Base-by-base conservation (phyloP, 768 basidiomycete genomes). In the Postia placenta region DNA sequence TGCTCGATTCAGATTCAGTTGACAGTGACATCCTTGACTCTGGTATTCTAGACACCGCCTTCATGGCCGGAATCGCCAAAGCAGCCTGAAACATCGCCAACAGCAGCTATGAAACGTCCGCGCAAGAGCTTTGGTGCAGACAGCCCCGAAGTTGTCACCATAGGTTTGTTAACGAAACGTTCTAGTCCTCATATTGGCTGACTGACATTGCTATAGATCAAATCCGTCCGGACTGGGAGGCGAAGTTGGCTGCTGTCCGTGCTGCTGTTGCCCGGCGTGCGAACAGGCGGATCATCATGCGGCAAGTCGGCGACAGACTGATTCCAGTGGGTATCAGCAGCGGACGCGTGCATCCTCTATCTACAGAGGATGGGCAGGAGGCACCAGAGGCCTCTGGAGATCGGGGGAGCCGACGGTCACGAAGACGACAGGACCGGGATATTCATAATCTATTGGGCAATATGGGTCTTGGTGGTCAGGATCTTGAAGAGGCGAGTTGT, bases 151-250 rank as follows among this genome's bases (percentile, higher is more conserved):
- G 93, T 97, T 24, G 93, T 96, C 41, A 90, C 92, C 24, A 91
- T 82, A 51, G 92, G 92, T 90, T 45, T 26, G 53, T 36, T 33
- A n/a, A n/a, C n/a, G n/a, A n/a, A n/a, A n/a, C n/a, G n/a, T n/a
- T n/a, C n/a, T n/a, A n/a, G n/a, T n/a, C n/a, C n/a, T n/a, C n/a
- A n/a, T n/a, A n/a, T n/a, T 12, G 11, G 22, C 17, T 22, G 36
- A 43, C 25, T 41, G 5, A 17, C 36, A 22, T 54, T 46, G n/a
- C 57, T 41, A 2, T 39, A 95, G 96, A 99, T 71, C 86, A 92
- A 68, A 93, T 98, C 51, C 87, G 93, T 46, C 95, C 96, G 1
- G 95, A 98, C 65, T 98, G 96, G 96, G 94, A 98, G 71, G 80
- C 85, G 37, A 97, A 98, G 67, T 69, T 98, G 33, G 92, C 91